Conservation (phyloP, 2,329 filamentous ascomycete species). For the Plenodomus lindquistii region DNA sequence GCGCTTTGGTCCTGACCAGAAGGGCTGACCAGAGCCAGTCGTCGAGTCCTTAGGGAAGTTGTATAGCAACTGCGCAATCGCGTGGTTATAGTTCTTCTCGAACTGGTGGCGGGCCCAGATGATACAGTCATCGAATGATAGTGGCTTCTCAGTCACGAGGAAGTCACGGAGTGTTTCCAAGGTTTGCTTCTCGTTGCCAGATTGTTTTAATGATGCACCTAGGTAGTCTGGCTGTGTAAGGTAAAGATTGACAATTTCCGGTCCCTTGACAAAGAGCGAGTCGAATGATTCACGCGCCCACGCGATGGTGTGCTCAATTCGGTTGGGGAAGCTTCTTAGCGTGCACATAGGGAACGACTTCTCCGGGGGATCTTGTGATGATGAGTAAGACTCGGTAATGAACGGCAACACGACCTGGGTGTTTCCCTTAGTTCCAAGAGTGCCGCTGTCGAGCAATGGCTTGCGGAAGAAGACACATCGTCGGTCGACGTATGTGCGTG, state of each 20-base stretch:
- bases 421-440: constrained; percentile 98
- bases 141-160: constrained; percentile 86
- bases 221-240: constrained; percentile 90
- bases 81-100: constrained; percentile 95
- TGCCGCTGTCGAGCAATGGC: constrained; percentile 92
- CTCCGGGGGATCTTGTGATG: constrained; percentile 95
- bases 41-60: constrained; percentile 96
- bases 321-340: constrained; percentile 94
- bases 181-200: constrained; percentile 92
- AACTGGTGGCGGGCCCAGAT: constrained; percentile 93
- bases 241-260: constrained; percentile 93
- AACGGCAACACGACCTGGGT: constrained; percentile 92
- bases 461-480: constrained; percentile 99
- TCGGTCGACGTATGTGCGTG: constrained; percentile 92
- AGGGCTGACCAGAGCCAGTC: constrained; percentile 84
- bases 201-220: constrained; percentile 83
- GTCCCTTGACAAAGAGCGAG: constrained; percentile 87
- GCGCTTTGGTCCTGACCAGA: constrained; percentile 98
- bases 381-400: constrained; percentile 95
- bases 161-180: constrained; percentile 88
- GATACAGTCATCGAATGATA: constrained; percentile 94
- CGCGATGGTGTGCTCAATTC: constrained; percentile 97
- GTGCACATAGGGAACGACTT: constrained; percentile 99
- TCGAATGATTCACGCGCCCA: constrained; percentile 98
- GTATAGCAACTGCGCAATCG: constrained; percentile 90